These are phyloP conservation scores for Pelargonium nanum DNA, from an alignment of 345 rosid species.

Conservation along the genomic window DNA sequence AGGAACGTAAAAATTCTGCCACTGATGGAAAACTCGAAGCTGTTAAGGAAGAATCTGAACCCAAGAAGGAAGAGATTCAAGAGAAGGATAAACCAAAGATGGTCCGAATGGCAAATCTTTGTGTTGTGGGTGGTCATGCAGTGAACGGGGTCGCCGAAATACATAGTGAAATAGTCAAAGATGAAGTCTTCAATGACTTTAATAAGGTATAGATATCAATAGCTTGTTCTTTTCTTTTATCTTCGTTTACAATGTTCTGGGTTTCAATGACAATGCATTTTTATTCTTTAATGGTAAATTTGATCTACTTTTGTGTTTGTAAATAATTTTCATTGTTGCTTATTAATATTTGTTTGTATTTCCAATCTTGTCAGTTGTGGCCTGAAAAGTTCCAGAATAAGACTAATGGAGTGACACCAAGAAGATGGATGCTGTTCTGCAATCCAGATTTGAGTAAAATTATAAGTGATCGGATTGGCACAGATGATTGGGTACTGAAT, in stretches of 20 bases:
- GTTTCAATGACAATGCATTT: too few species aligned
- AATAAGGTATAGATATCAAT: constrained; percentile 17
- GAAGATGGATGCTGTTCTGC: constrained; percentile 51
- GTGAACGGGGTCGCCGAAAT: constrained; percentile 49
- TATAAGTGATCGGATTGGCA: constrained; percentile 39
- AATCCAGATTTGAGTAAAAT: constrained; percentile 34
- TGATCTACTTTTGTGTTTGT: too few species aligned
- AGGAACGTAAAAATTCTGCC: background rate
- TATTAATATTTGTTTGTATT: too few species aligned
- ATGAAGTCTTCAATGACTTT: constrained; percentile 42
- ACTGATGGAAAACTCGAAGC: constrained; percentile 13
- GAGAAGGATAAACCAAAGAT: constrained; percentile 22
- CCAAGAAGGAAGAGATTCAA: constrained; percentile 10
- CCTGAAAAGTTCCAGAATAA: constrained; percentile 48
- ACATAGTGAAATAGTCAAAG: constrained; percentile 45
- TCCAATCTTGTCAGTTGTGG: constrained; percentile 26
- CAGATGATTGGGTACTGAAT: constrained; percentile 34
- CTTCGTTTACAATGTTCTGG: constrained; percentile 4
- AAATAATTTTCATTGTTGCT: too few species aligned
- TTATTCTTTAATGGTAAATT: too few species aligned
- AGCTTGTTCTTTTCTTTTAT: background rate
- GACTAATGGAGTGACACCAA: constrained; percentile 48
- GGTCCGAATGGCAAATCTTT: constrained; percentile 40
- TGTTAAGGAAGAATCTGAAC: constrained; percentile 15
- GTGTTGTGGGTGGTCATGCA: constrained; percentile 30